Evolutionary conservation across 306 rosid species (phyloP).

Genomic region (Hippophae gyantsensis): DNA sequence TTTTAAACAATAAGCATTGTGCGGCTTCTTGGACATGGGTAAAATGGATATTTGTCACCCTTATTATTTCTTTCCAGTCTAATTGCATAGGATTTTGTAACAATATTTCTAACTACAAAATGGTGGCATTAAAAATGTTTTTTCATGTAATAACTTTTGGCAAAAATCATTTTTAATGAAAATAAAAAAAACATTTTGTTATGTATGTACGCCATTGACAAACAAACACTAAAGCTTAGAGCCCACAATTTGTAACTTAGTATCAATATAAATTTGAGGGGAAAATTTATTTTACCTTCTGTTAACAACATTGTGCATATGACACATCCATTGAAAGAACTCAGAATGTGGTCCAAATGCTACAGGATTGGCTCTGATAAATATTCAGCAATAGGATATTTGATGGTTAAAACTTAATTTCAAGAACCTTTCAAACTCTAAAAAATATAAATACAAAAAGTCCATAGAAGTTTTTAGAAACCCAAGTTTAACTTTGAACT

Average conservation of each 20-base stretch:
- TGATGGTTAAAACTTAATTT: neutral
- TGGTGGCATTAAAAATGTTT: no score
- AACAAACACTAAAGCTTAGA: neutral
- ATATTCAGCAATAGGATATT: constrained; percentile 8
- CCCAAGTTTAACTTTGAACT: no score
- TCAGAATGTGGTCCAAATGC: constrained; percentile 68
- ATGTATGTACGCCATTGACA: neutral
- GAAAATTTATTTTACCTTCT: constrained; percentile 41
- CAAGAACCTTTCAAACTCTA: neutral
- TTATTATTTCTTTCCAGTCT: no score
- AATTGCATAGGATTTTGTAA: no score
- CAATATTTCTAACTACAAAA: no score
- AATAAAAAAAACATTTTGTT: neutral
- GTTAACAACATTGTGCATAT: constrained; percentile 76
- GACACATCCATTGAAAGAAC: constrained; percentile 45
- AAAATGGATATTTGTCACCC: no score
- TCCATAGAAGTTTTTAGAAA: neutral
- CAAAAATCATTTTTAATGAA: no score
- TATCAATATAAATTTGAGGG: neutral
- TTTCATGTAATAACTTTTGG: no score
- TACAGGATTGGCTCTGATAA: constrained; percentile 76
- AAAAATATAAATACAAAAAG: neutral
- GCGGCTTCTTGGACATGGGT: no score
- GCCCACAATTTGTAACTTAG: neutral
- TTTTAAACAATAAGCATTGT: no score